Conservation (phyloP, 2,329 filamentous ascomycete species). For the Pezicula carpinea region DNA sequence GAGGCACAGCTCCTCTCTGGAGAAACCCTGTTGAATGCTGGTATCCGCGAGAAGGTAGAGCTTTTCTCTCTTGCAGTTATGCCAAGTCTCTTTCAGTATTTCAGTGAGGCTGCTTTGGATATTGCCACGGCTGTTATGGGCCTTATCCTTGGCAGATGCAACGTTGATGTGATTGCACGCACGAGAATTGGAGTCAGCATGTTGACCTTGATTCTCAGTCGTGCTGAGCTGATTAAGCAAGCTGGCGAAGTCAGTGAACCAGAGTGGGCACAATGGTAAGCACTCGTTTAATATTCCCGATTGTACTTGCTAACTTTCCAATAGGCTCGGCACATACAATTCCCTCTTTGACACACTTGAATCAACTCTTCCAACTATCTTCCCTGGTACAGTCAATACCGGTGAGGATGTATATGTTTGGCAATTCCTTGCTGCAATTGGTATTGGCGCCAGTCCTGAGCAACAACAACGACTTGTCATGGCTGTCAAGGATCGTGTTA, state of each 20-base stretch:
- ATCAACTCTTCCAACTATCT: conserved; percentile 76
- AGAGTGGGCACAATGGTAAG: conserved; percentile 76
- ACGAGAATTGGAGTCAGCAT: conserved; percentile 86
- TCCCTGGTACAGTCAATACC: conserved; percentile 85
- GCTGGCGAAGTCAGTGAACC: conserved; percentile 64
- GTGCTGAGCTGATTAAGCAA: conserved; percentile 90
- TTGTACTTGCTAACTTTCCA: conserved; percentile 28
- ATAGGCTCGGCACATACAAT: conserved; percentile 73
- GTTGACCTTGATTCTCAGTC: conserved; percentile 89
- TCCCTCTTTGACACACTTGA: conserved; percentile 84
- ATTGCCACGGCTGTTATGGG: conserved; percentile 89
- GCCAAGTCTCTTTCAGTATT: conserved; percentile 82
- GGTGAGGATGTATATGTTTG: conserved; percentile 95
- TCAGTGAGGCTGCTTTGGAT: conserved; percentile 84
- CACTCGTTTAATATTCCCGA: conserved; percentile 6
- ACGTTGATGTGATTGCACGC: conserved; percentile 77
- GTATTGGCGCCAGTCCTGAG: conserved; percentile 86
- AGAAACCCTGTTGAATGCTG: conserved; percentile 66
- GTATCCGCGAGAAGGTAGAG: conserved; percentile 86
- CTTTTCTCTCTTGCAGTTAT: conserved; percentile 85
- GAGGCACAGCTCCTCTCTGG: conserved; percentile 70
- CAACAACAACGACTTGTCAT: conserved; percentile 93
- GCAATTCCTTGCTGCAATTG: conserved; percentile 95
- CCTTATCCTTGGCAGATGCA: conserved; percentile 68
- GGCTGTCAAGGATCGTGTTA: conserved; percentile 95